Evolutionary conservation across 345 rosid genomes (phyloP).

Genomic region (Balakata baccata): DNA sequence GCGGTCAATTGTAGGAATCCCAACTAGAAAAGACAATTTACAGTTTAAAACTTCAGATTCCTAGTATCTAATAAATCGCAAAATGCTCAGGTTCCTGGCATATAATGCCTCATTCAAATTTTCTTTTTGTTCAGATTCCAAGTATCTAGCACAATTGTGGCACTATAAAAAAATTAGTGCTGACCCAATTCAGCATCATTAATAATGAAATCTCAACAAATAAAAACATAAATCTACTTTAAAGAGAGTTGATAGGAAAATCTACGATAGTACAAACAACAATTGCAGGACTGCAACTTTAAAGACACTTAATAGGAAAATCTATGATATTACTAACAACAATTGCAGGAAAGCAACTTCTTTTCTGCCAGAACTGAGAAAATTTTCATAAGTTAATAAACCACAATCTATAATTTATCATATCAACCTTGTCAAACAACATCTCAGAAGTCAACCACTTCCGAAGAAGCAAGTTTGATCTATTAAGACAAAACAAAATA

Average conservation of each 20-base stretch:
- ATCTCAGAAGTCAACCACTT: not conserved
- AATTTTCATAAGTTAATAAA: no score
- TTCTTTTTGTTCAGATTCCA: not conserved
- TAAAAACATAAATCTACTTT: no score
- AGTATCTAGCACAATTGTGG: not conserved
- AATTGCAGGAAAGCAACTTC: not conserved
- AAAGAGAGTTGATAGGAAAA: no score
- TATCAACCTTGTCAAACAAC: not conserved
- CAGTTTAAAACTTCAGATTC: not conserved
- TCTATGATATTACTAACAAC: no score
- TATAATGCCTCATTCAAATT: not conserved
- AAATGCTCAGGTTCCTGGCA: not conserved
- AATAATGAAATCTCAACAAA: not conserved
- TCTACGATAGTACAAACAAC: no score
- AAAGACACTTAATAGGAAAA: no score
- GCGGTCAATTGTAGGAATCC: not conserved
- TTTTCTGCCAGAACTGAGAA: not conserved
- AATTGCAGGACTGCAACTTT: no score
- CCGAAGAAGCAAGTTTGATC: not conserved
- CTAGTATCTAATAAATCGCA: not conserved
- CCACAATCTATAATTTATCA: not conserved
- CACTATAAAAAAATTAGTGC: not conserved
- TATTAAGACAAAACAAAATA: not conserved
- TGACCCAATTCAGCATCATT: not conserved
- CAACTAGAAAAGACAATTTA: not conserved